These are phyloP conservation scores for Colletotrichum spinosum DNA, from an alignment of 2,329 filamentous ascomycete genomes.

Conservation along the genomic window DNA sequence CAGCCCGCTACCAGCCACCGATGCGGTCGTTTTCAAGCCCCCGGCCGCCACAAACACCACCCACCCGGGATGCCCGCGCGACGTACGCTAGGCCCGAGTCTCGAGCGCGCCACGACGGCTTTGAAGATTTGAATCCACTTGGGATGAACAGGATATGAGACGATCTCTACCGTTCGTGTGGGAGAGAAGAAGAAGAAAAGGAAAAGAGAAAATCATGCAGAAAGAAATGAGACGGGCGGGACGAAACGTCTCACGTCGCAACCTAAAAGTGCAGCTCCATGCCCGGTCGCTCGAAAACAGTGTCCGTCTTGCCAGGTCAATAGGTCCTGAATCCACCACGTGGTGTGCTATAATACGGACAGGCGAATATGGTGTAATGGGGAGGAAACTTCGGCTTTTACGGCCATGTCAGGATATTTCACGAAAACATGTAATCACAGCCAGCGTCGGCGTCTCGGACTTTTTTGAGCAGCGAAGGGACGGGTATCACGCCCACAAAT, in stretches of 20 bases:
- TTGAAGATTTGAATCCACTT: slow-evolving; percentile 63
- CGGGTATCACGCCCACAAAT: slow-evolving; percentile 22
- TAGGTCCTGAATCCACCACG: not conserved
- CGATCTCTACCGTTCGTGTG: slow-evolving; percentile 7
- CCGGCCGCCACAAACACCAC: slow-evolving; percentile 56
- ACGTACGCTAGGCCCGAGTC: slow-evolving; percentile 49
- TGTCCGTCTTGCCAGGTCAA: slow-evolving; percentile 23
- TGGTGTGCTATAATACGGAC: not conserved
- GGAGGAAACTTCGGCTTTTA: slow-evolving; percentile 20
- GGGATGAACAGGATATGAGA: slow-evolving; percentile 66
- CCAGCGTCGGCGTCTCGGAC: slow-evolving; percentile 38
- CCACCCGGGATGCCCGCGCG: slow-evolving; percentile 56
- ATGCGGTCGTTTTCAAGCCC: slow-evolving; percentile 68
- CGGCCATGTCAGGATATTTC: slow-evolving; percentile 18
- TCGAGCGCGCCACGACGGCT: slow-evolving; percentile 41
- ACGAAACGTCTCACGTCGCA: not conserved
- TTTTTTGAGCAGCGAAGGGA: slow-evolving; percentile 28
- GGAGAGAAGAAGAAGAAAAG: slow-evolving; percentile 26
- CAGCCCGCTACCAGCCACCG: slow-evolving; percentile 66
- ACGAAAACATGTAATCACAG: slow-evolving; percentile 26
- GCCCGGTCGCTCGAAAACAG: not conserved
- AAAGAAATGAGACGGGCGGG: slow-evolving; percentile 1
- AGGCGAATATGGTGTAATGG: slow-evolving; percentile 21
- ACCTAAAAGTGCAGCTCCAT: slow-evolving; percentile 15
- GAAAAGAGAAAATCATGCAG: not conserved